Evolutionary conservation across 2,329 filamentous ascomycete species (phyloP).

Genomic region (Beauveria varroae): DNA sequence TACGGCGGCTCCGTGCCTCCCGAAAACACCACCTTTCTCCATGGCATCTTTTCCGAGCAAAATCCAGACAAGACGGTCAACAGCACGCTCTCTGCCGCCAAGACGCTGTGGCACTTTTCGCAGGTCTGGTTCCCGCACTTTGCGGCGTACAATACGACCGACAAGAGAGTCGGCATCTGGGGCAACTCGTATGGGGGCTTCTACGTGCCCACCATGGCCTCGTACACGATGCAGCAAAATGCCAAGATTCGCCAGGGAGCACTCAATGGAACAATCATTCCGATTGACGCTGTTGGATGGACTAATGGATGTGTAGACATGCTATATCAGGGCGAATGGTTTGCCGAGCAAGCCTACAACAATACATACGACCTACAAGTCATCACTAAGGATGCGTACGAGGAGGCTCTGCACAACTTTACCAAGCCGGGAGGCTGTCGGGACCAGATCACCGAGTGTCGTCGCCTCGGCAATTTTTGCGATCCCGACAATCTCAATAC

Average conservation of each 20-base stretch:
- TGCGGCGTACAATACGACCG: conserved; percentile 46
- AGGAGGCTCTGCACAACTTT: conserved; percentile 11
- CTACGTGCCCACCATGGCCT: conserved; percentile 58
- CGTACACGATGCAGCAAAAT: conserved; percentile 55
- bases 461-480: conserved; percentile 16
- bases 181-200: conserved; percentile 64
- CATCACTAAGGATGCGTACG: conserved; percentile 37
- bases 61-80: conserved; percentile 28
- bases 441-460: conserved; percentile 43
- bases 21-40: conserved; percentile 28
- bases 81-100: conserved; percentile 47
- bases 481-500: conserved; percentile 44
- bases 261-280: conserved; percentile 32
- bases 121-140: conserved; percentile 52
- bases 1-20: conserved; percentile 28
- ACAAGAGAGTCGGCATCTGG: conserved; percentile 55
- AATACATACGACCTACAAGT: conserved; percentile 57
- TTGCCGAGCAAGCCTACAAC: conserved; percentile 47
- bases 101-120: conserved; percentile 57
- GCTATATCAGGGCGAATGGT: conserved; percentile 47
- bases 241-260: conserved; percentile 27
- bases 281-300: conserved; percentile 55
- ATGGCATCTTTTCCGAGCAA: conserved; percentile 27
- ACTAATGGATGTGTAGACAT: conserved; percentile 61
- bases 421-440: conserved; percentile 36